These are phyloP conservation scores for Colletotrichum chlorophyti DNA, from an alignment of 2,329 filamentous ascomycete genomes.

Conservation along the genomic window DNA sequence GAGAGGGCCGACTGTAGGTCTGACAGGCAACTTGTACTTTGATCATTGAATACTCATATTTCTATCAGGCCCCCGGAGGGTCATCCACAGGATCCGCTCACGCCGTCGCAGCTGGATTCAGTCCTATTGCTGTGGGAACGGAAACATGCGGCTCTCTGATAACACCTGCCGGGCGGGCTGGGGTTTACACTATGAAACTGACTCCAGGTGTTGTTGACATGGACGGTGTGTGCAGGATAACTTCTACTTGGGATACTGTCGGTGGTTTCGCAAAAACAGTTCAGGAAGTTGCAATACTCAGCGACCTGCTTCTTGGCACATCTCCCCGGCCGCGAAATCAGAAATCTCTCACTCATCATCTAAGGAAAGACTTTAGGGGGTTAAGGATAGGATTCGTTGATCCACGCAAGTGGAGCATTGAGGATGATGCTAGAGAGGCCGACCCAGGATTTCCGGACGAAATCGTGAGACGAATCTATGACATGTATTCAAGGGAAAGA, in stretches of 20 bases:
- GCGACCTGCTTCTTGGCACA: neutral
- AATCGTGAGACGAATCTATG: no score
- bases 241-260: neutral
- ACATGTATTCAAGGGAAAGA: no score
- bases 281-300: neutral
- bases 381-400: no score
- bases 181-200: neutral
- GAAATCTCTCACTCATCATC: no score
- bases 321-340: neutral
- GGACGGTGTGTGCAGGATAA: neutral
- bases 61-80: neutral
- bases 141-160: neutral
- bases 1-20: neutral
- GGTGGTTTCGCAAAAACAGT: neutral
- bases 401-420: no score
- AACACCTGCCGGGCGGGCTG: neutral
- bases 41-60: neutral
- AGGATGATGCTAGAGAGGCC: no score
- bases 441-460: no score
- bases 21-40: neutral
- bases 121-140: neutral
- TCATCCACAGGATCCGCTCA: neutral
- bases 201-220: neutral
- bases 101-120: neutral
- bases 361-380: no score